Evolutionary conservation across 371 early-diverging fungal species (phyloP), one percentile per base, ranked within the genome.

Genomic region (Ecytonucleospora hepatopenaei): DNA sequence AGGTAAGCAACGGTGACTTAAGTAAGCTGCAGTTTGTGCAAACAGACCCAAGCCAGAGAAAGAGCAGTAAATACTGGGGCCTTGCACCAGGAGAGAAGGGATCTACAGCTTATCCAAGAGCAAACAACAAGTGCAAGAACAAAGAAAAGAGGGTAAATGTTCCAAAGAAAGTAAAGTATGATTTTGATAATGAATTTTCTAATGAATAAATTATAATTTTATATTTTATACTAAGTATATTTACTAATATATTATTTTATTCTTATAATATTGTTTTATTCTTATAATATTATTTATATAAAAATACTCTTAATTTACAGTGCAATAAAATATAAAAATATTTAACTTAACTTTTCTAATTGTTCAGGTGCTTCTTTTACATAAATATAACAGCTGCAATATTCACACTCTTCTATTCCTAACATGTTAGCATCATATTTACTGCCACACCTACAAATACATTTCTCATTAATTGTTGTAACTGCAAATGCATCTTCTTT

Each of bases 51-150:
- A 76, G 32, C 26, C 51, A 32, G 0, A 73, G 78, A 60, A 81
- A 76, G 69, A 34, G 70, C 33, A 60, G 57, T 35, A 73, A 76
- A 69, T 81, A 68, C 71, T 81, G 75, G 57, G 81, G 81, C 26
- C 61, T 59, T 26, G 74, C 75, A 23, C 71, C 79, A 48, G 76
- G 79, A 34, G 75, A 78, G 57, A 73, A 74, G 54, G 57, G 65
- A 40, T 74, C 74, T 31, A 65, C 54, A n/a, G 72, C 78, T 34
- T 71, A 72, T 63, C 81, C 81, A 54, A 69, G 72, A 60, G 69
- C 65, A 2, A 64, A 59, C 40, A 59, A 59, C 48, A 78, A 72
- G 55, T 47, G 66, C 17, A 66, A 71, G 49, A 68, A 76, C 46
- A 60, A 68, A 48, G 76, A 78, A 49, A 69, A 57, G 54, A 69